Percentiles rank a stretch among this genome's conserved stretches.
Conservation (phyloP, 495 filamentous ascomycete genomes). For the Aspergillus leporis region DNA sequence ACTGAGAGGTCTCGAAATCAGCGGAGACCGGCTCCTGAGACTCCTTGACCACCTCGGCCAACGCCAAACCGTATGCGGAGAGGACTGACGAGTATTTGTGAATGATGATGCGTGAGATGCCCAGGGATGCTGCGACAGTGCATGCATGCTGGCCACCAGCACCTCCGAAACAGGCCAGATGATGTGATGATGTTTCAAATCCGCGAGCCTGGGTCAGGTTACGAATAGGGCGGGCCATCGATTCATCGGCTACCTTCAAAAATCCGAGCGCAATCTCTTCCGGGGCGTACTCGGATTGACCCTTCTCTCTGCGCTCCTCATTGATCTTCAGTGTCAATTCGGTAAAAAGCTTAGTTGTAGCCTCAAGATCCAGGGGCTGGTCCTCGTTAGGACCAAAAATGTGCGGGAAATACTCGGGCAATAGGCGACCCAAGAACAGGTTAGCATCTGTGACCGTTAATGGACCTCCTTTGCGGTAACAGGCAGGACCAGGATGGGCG, state of each 20-base stretch:
- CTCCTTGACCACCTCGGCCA: conserved; percentile 55
- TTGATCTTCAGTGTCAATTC: conserved; percentile 81
- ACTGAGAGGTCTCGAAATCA: conserved; percentile 35
- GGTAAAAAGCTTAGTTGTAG: conserved; percentile 73
- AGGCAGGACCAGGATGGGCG: conserved; percentile 90
- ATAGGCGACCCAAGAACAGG: conserved; percentile 78
- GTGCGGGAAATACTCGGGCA: conserved; percentile 95
- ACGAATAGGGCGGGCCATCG: conserved; percentile 56
- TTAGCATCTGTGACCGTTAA: conserved; percentile 95
- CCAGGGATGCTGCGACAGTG: conserved; percentile 50
- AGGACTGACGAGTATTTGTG: conserved; percentile 55
- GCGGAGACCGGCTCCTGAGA: conserved; percentile 49
- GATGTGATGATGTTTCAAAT: conserved; percentile 50
- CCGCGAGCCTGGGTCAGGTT: conserved; percentile 53
- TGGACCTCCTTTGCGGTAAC: conserved; percentile 92
- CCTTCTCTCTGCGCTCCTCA: conserved; percentile 52
- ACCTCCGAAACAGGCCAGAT: conserved; percentile 56
- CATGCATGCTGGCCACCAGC: conserved; percentile 58
- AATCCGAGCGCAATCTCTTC: conserved; percentile 83
- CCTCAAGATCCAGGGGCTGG: conserved; percentile 77
- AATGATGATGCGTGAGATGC: conserved; percentile 54
- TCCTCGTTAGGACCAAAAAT: conserved; percentile 94
- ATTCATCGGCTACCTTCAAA: conserved; percentile 54
- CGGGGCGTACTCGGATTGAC: conserved; percentile 67
- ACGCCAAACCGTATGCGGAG: conserved; percentile 54